Conservation (phyloP, 108 stramenopile species). For the Nitzschia palea region DNA sequence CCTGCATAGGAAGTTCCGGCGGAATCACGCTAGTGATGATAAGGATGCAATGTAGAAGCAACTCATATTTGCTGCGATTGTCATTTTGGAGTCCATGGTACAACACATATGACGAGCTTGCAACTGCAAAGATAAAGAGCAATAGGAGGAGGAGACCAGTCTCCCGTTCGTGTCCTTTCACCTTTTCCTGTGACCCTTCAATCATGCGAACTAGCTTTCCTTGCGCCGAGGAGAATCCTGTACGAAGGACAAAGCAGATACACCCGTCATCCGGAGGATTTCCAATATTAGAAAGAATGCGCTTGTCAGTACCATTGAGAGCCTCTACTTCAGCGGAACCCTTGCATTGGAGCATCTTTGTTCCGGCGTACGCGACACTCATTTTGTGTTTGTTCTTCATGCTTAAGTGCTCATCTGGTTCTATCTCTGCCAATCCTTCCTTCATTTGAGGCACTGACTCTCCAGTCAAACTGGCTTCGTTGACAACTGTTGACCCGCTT, state of each 20-base stretch:
- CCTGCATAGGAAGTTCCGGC: constrained; percentile 86
- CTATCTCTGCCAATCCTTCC: constrained; percentile 80
- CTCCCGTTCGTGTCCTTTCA: constrained; percentile 91
- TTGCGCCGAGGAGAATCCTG: constrained; percentile 96
- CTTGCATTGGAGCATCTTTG: constrained; percentile 92
- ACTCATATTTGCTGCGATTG: constrained; percentile 88
- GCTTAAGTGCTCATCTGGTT: constrained; percentile 56
- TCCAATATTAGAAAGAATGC: constrained; percentile 41
- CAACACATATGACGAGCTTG: constrained; percentile 91
- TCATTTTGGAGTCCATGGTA: constrained; percentile 88
- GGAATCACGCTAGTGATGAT: constrained; percentile 97
- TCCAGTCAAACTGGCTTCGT: constrained; percentile 93
- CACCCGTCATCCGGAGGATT: constrained; percentile 91
- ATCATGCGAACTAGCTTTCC: constrained; percentile 98
- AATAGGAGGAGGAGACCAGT: constrained; percentile 89
- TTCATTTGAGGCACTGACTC: constrained; percentile 98
- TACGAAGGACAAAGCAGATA: constrained; percentile 91
- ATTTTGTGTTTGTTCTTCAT: constrained; percentile 90
- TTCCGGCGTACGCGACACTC: constrained; percentile 92
- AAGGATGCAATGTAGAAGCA: constrained; percentile 93
- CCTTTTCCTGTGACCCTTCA: constrained; percentile 96
- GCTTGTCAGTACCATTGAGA: constrained; percentile 38
- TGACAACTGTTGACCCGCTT: constrained; percentile 89
- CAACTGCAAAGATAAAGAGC: constrained; percentile 92
- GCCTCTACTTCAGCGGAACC: constrained; percentile 56